Conservation (phyloP, 441 rosid species). For the Bocquillonia castaneifolia region DNA sequence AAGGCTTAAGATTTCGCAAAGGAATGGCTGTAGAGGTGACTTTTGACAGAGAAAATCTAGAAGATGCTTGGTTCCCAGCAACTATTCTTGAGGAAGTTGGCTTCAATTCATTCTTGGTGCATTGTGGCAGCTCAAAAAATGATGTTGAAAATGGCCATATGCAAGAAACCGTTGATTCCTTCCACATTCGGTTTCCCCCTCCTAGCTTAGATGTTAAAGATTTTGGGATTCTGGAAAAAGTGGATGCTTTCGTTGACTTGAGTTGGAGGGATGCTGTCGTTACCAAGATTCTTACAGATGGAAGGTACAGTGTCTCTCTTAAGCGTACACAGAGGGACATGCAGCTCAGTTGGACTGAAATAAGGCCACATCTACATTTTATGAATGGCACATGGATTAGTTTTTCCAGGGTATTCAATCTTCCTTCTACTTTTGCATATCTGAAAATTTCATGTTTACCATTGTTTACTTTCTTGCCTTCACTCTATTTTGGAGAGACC, state of each 20-base stretch:
- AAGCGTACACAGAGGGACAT: constrained; percentile 28
- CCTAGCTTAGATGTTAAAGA: constrained; percentile 29
- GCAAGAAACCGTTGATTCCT: constrained; percentile 25
- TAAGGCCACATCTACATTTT: constrained; percentile 49
- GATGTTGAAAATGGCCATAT: constrained; percentile 24
- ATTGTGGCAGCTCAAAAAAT: constrained; percentile 22
- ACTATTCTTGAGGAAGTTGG: constrained; percentile 39
- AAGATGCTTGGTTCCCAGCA: constrained; percentile 44
- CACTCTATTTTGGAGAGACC: not conserved
- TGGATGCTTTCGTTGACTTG: constrained; percentile 31
- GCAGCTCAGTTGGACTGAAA: constrained; percentile 27
- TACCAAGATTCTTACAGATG: constrained; percentile 26
- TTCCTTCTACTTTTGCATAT: not conserved
- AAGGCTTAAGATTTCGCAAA: constrained; percentile 36
- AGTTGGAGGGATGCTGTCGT: constrained; percentile 47
- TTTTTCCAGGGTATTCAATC: constrained; percentile 30
- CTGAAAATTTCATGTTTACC: not conserved
- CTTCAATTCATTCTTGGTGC: constrained; percentile 33
- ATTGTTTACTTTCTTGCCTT: not conserved
- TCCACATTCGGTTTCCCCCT: constrained; percentile 42
- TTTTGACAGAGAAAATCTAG: constrained; percentile 19
- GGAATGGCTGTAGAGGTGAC: constrained; percentile 50
- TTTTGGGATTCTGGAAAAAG: constrained; percentile 40
- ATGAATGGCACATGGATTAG: constrained; percentile 37
- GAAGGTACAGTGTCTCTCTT: constrained; percentile 31